Conservation (phyloP, 129 eudicot genomes). For the Flaveria sonorensis region DNA sequence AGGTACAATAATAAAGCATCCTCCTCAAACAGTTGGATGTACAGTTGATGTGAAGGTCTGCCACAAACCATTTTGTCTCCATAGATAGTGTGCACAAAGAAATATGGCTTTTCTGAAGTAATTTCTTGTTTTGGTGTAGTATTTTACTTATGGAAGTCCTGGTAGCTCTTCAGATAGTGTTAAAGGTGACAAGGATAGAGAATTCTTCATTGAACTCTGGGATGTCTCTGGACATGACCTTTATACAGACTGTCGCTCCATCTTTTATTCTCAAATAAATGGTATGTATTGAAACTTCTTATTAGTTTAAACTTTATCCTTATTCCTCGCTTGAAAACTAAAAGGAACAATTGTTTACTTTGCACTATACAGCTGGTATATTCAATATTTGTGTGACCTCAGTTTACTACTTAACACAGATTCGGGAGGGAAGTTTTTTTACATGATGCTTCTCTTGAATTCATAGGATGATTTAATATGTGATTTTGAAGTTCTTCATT, state of each 20-base stretch:
- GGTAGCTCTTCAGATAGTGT: conserved; percentile 76
- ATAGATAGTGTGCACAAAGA: not conserved
- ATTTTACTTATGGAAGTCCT: conserved; percentile 72
- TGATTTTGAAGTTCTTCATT: not conserved
- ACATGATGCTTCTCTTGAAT: not conserved
- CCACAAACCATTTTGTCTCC: conserved; percentile 9
- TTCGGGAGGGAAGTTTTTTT: not conserved
- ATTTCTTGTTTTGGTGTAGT: conserved; percentile 47
- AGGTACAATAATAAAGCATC: conserved; percentile 67
- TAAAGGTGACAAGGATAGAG: conserved; percentile 79
- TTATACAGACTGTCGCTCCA: conserved; percentile 91
- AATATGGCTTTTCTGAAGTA: not conserved
- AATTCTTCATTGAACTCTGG: conserved; percentile 95
- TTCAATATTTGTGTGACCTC: conserved; percentile 8
- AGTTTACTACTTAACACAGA: not conserved
- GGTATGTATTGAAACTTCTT: conserved; percentile 46
- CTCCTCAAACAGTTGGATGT: conserved; percentile 90
- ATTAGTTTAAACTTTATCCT: conserved; percentile 8
- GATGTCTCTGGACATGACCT: conserved; percentile 96
- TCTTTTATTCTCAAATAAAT: conserved; percentile 93
- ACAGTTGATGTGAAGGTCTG: conserved; percentile 80
- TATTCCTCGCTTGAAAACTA: not conserved
- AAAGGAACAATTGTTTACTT: conserved; percentile 2
- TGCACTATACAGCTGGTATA: conserved; percentile 4
- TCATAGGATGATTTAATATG: conserved; percentile 2